Evolutionary conservation across 305 asterid genomes (phyloP).

Genomic region (Fraxinus baroniana): DNA sequence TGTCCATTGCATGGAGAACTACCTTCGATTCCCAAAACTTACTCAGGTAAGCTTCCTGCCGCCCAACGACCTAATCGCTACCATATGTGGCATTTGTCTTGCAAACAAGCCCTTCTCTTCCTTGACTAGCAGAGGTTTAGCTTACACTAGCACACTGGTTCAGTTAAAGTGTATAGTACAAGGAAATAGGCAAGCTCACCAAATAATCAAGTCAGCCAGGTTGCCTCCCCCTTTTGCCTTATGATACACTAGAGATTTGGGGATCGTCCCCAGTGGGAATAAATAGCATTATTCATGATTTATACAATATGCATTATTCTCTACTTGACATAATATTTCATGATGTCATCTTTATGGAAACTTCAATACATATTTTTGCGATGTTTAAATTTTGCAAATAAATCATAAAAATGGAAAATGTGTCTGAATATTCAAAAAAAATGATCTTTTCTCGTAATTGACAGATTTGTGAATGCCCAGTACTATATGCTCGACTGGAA

Average conservation of each 20-base stretch:
- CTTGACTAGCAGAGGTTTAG: background rate
- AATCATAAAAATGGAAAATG: background rate
- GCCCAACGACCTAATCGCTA: background rate
- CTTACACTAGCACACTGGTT: background rate
- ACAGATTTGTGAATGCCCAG: constrained; percentile 82
- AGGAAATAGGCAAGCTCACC: background rate
- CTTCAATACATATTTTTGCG: constrained; percentile 9
- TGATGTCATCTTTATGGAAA: constrained; percentile 1
- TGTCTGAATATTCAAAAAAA: constrained; percentile 7
- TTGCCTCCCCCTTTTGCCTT: background rate
- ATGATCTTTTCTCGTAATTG: constrained; percentile 19
- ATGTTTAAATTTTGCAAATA: constrained; percentile 10
- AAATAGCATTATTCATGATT: background rate
- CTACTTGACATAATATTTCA: constrained; percentile 7
- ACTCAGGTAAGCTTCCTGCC: background rate
- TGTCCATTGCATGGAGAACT: background rate
- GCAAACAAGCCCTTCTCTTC: background rate
- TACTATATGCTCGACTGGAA: constrained; percentile 73
- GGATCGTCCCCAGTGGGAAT: background rate
- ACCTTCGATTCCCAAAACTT: background rate
- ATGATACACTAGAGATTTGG: background rate
- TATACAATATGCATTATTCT: background rate
- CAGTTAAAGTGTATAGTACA: background rate
- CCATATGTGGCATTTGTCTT: background rate
- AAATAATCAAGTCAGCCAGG: background rate